Conservation (phyloP, 2,329 filamentous ascomycete genomes). For the Monosporascus sp. region DNA sequence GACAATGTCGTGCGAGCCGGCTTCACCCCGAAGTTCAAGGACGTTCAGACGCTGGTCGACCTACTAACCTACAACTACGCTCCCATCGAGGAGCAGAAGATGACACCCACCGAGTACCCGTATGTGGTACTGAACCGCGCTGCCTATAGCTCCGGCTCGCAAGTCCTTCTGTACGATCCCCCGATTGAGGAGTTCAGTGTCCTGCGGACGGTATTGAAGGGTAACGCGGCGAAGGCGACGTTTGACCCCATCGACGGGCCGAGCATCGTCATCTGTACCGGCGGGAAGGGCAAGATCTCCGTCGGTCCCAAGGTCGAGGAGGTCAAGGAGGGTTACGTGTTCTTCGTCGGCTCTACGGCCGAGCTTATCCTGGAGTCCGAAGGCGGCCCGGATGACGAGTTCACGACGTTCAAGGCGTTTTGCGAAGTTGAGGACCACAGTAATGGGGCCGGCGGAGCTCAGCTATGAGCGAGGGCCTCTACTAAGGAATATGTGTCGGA, state of each 20-base stretch:
- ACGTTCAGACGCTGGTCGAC: slow-evolving; percentile 78
- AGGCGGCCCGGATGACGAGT: slow-evolving; percentile 56
- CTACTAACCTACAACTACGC: slow-evolving; percentile 96
- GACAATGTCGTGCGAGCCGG: slow-evolving; percentile 97
- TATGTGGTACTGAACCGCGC: slow-evolving; percentile 77
- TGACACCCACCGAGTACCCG: slow-evolving; percentile 78
- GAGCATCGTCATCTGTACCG: slow-evolving; percentile 87
- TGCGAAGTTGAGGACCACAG: slow-evolving; percentile 66
- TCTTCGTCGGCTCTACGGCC: slow-evolving; percentile 83
- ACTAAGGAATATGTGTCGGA: not conserved
- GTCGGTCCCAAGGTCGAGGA: slow-evolving; percentile 78
- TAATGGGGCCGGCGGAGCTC: slow-evolving; percentile 21
- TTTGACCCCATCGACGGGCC: slow-evolving; percentile 85
- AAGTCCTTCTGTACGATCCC: slow-evolving; percentile 77
- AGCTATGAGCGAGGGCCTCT: not conserved
- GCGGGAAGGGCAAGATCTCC: slow-evolving; percentile 74
- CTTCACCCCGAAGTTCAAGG: slow-evolving; percentile 98
- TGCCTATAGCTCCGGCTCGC: slow-evolving; percentile 73
- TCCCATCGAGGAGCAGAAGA: slow-evolving; percentile 91
- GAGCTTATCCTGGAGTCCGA: slow-evolving; percentile 72
- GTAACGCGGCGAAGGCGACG: slow-evolving; percentile 70
- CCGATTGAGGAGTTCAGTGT: slow-evolving; percentile 97
- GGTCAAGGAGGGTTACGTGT: slow-evolving; percentile 68
- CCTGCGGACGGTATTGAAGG: slow-evolving; percentile 70
- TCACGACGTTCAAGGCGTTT: slow-evolving; percentile 90